Base-by-base conservation (phyloP, 805 yeast genomes). In the Candida nitratophila region DNA sequence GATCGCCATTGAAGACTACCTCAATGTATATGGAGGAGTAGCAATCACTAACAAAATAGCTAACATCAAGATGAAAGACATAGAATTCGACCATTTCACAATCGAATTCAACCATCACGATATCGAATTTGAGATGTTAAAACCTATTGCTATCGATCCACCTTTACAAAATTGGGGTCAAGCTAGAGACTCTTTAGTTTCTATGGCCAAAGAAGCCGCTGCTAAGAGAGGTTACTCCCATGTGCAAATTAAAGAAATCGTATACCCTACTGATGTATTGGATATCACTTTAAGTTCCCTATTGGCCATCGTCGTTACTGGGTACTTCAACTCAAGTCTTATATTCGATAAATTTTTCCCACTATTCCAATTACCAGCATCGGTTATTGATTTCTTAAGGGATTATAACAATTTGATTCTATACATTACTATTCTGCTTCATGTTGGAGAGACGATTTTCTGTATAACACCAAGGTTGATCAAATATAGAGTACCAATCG, bases 151-250 rank as follows among this genome's bases (percentile, higher is more conserved):
- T 11, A 65, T 83, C 39, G 70, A 71, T 19, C 83, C 85, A 37
- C 81, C 77, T 27, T 56, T 70, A 66, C 62, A 61, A 46, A 29
- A 43, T 17, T 52, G 47, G 26, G 27, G 65, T 42, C 86, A 83
- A 43, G 73, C 81, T 3, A 65, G 79, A 40, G 64, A 51, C 1
- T 73, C 74, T 50, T 67, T 89, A 41, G 79, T 82, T 16, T 69
- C 73, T 19, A 84, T 89, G 95, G 93, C 95, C 30, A 76, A 77
- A 53, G 71, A 70, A 34, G 78, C 91, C 2, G 95, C 96, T 3
- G 62, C 56, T 4, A 74, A 76, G 46, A 66, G 83, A 45, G 82
- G 82, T 2, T 74, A 64, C 50, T 75, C 89, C 2, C 81, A 78
- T 47, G 59, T 69, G 43, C 79, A 71, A 51, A 61, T 85, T 45